phyloP scores from a whole-genome alignment of 371 early-diverging fungal species.

The Apophysomyces elegans region DNA sequence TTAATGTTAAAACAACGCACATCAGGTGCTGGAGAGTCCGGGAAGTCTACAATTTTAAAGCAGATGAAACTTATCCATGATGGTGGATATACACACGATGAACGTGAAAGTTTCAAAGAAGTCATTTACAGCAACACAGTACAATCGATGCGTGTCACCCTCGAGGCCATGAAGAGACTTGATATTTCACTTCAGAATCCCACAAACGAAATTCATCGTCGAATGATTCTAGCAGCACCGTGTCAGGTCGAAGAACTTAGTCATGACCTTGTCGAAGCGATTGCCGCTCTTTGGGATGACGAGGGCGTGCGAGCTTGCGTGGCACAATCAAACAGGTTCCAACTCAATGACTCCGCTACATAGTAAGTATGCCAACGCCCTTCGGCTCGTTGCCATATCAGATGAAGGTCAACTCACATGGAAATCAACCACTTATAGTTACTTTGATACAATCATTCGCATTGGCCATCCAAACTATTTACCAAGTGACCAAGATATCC shows the following conservation, averaged over 20 bases:
- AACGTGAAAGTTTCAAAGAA: constrained; percentile 87
- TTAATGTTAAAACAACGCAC: neutral
- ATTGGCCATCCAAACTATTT: constrained; percentile 75
- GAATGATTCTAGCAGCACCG: constrained; percentile 60
- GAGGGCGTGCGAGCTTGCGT: constrained; percentile 78
- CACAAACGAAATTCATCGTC: constrained; percentile 63
- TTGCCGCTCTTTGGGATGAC: constrained; percentile 80
- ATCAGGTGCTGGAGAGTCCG: constrained; percentile 95
- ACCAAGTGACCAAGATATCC: constrained; percentile 88
- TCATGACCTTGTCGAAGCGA: constrained; percentile 71
- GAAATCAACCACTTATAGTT: constrained; percentile 42
- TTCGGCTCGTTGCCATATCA: neutral
- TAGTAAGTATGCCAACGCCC: constrained; percentile 59
- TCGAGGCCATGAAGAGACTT: constrained; percentile 86
- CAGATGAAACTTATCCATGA: constrained; percentile 97
- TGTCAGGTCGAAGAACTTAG: constrained; percentile 67
- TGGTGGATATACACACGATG: constrained; percentile 84
- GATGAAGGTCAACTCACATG: constrained; percentile 1
- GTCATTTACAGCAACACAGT: constrained; percentile 91
- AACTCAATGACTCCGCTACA: constrained; percentile 83
- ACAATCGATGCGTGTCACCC: constrained; percentile 88
- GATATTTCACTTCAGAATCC: constrained; percentile 66
- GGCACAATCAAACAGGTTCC: constrained; percentile 77
- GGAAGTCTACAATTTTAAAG: constrained; percentile 95
- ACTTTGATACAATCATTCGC: constrained; percentile 87